Percentiles rank a stretch among this genome's conserved stretches.
Evolutionary conservation across 176 grass and related monocot genomes (phyloP).

Genomic region (Poa annua): DNA sequence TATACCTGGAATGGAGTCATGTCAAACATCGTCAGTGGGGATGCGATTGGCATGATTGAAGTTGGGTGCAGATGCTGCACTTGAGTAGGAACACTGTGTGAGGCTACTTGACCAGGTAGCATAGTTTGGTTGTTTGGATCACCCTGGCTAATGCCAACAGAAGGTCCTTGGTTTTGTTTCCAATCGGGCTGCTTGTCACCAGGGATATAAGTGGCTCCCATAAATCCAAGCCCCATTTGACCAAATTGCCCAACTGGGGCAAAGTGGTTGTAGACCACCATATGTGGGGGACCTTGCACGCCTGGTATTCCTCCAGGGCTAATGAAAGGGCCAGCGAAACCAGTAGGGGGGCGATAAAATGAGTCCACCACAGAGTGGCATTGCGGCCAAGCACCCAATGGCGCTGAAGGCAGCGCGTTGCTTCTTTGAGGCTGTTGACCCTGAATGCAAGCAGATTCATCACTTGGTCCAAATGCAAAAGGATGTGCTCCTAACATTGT

Average conservation of each 20-base stretch:
- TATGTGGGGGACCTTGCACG: slow-evolving; percentile 87
- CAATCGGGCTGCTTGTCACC: slow-evolving; percentile 89
- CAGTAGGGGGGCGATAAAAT: slow-evolving; percentile 81
- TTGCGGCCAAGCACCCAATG: slow-evolving; percentile 74
- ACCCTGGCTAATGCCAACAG: slow-evolving; percentile 59
- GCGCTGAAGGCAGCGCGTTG: slow-evolving; percentile 58
- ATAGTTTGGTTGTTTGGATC: slow-evolving; percentile 73
- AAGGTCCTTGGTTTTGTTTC: slow-evolving; percentile 73
- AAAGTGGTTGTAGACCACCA: slow-evolving; percentile 98
- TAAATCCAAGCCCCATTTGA: slow-evolving; percentile 94
- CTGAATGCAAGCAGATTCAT: slow-evolving; percentile 74
- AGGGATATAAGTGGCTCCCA: slow-evolving; percentile 88
- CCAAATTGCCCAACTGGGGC: slow-evolving; percentile 85
- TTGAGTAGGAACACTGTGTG: slow-evolving; percentile 60
- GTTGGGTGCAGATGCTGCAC: slow-evolving; percentile 70
- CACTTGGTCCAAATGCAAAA: slow-evolving; percentile 79
- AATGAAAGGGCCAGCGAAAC: slow-evolving; percentile 84
- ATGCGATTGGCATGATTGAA: slow-evolving; percentile 85
- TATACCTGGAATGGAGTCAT: slow-evolving; percentile 95
- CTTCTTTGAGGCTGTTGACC: slow-evolving; percentile 78
- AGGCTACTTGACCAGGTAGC: slow-evolving; percentile 58
- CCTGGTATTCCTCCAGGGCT: slow-evolving; percentile 85
- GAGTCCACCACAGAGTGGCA: slow-evolving; percentile 78
- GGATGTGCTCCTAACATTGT: slow-evolving; percentile 68
- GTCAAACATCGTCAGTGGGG: slow-evolving; percentile 89